These are phyloP conservation scores for Leccinum subtestaceum DNA, from an alignment of 768 basidiomycete genomes.

Conservation along the genomic window DNA sequence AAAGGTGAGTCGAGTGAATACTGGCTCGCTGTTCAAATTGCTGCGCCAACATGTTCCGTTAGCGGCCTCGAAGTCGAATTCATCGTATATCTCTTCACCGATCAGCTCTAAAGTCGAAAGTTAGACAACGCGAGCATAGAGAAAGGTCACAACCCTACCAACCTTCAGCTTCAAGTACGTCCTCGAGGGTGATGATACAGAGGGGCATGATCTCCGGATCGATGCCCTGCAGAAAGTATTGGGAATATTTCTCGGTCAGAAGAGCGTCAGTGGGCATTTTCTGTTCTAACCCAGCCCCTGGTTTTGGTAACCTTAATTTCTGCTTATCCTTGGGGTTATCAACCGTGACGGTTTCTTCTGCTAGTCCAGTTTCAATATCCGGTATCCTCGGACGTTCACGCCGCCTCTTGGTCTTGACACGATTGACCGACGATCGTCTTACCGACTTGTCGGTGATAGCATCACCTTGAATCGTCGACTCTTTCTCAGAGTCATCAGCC, in stretches of 20 bases:
- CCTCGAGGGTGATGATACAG: constrained; percentile 91
- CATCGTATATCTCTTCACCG: too few species aligned
- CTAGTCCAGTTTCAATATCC: constrained; percentile 27
- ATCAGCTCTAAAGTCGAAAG: too few species aligned
- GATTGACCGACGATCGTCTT: constrained; percentile 18
- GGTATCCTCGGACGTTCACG: constrained; percentile 6
- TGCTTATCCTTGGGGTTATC: constrained; percentile 21
- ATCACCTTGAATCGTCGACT: constrained; percentile 29
- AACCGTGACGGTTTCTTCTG: constrained; percentile 13
- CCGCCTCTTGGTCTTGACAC: constrained; percentile 8
- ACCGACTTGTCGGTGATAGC: constrained; percentile 18
- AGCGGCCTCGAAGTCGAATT: too few species aligned
- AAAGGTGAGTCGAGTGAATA: too few species aligned
- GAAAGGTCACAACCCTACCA: background rate
- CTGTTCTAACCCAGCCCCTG: constrained; percentile 60
- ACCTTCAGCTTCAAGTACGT: constrained; percentile 76
- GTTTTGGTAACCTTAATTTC: constrained; percentile 29
- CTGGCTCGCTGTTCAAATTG: too few species aligned
- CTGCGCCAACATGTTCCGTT: too few species aligned
- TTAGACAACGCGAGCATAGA: too few species aligned
- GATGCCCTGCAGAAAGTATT: constrained; percentile 81
- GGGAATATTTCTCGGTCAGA: constrained; percentile 66
- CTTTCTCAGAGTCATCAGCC: constrained; percentile 35
- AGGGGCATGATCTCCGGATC: constrained; percentile 82
- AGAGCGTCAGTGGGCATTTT: constrained; percentile 89